A percentile compares a stretch with the other conserved stretches of the same genome.
Conservation (phyloP, 139 green algal genomes). For the Chlorella sp. region DNA sequence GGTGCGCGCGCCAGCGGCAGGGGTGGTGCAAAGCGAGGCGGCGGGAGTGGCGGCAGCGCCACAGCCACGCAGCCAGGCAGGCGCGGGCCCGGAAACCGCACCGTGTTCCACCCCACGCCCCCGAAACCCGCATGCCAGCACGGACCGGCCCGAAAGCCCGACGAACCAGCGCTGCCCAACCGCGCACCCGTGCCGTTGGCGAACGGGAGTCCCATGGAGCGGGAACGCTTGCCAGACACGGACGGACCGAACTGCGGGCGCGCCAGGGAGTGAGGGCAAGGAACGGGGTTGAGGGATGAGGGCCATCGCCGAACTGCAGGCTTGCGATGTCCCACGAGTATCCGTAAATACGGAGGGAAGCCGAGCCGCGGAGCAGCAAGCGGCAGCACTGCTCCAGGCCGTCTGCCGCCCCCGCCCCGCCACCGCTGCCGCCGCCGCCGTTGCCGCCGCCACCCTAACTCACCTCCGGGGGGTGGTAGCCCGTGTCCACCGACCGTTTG, state of each 20-base stretch:
- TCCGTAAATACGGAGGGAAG: not conserved
- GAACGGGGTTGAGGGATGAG: not conserved
- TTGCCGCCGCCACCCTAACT: not conserved
- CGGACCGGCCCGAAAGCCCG: no score
- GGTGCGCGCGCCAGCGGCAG: not conserved
- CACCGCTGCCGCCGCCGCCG: not conserved
- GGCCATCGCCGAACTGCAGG: not conserved
- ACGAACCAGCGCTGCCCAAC: not conserved
- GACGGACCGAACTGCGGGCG: conserved; percentile 16
- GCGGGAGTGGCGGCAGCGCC: not conserved
- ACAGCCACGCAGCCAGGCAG: not conserved
- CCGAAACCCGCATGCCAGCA: no score
- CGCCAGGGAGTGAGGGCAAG: no score
- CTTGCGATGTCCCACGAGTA: no score
- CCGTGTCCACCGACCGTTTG: conserved; percentile 49
- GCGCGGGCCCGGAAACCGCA: no score
- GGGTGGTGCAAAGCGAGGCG: not conserved
- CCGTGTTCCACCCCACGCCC: no score
- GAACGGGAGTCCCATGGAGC: conserved; percentile 10
- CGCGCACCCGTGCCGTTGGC: conserved; percentile 26
- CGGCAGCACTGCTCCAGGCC: not conserved
- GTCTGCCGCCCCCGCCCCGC: not conserved
- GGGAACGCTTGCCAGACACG: conserved; percentile 20
- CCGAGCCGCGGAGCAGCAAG: not conserved
- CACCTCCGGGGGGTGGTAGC: conserved; percentile 41